phyloP scores from a whole-genome alignment of 495 filamentous ascomycete genomes.

The Neurospora tetraspora region DNA sequence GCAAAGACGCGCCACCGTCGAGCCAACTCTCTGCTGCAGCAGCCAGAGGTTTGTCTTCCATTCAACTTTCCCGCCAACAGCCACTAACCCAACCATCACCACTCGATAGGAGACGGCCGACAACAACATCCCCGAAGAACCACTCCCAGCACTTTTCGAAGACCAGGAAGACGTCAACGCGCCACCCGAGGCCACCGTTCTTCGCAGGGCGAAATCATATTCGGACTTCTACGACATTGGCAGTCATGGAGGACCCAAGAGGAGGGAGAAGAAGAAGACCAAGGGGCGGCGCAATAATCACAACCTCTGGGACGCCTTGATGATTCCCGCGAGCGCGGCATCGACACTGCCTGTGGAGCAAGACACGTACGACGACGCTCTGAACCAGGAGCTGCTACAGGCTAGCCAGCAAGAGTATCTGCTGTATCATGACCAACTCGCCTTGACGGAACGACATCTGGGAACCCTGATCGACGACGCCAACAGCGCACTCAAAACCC shows the following conservation, averaged over 20 bases:
- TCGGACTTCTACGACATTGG: constrained; percentile 60
- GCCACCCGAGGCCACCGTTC: constrained; percentile 53
- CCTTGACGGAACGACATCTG: constrained; percentile 67
- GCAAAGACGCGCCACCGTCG: constrained; percentile 41
- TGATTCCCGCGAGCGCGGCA: constrained; percentile 40
- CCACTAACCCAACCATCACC: constrained; percentile 8
- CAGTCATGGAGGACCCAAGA: constrained; percentile 31
- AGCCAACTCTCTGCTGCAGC: constrained; percentile 55
- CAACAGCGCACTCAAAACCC: constrained; percentile 56
- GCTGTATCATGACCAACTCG: constrained; percentile 72
- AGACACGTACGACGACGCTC: constrained; percentile 45
- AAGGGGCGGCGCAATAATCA: constrained; percentile 26
- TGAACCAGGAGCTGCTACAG: constrained; percentile 60
- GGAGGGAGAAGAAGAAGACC: constrained; percentile 33
- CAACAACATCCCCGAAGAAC: constrained; percentile 24
- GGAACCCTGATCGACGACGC: constrained; percentile 70
- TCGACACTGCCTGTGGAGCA: constrained; percentile 49
- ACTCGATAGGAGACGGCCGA: constrained; percentile 26
- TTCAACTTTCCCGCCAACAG: background rate
- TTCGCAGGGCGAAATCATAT: constrained; percentile 62
- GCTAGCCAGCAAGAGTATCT: constrained; percentile 78
- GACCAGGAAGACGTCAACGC: constrained; percentile 38
- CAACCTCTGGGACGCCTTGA: constrained; percentile 26
- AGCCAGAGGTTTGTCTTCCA: constrained; percentile 47
- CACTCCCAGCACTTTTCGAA: constrained; percentile 39